Evolutionary conservation across 441 rosid genomes (phyloP).

Genomic region (Pelargonium australe): DNA sequence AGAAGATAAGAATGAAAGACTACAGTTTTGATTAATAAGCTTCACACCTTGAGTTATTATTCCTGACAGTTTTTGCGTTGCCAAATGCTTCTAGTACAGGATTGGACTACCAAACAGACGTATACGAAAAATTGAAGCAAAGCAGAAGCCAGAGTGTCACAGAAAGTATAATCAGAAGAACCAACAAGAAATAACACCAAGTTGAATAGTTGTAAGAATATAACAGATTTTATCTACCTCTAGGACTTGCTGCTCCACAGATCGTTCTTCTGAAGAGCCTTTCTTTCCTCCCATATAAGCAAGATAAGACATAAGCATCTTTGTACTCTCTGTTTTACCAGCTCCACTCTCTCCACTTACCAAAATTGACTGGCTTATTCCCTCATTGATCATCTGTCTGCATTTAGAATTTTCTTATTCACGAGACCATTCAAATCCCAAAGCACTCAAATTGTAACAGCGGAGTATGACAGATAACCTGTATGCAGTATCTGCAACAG

Average conservation of each 20-base stretch:
- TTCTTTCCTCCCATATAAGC: constrained; percentile 66
- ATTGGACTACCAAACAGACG: constrained; percentile 47
- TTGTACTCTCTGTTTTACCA: constrained; percentile 78
- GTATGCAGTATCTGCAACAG: constrained; percentile 69
- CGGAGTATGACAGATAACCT: constrained; percentile 33
- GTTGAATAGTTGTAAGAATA: constrained; percentile 2
- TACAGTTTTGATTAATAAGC: background rate
- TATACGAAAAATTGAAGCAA: constrained; percentile 12
- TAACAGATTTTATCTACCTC: constrained; percentile 36
- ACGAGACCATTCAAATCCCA: constrained; percentile 8
- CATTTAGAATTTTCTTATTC: constrained; percentile 22
- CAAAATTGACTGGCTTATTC: constrained; percentile 60
- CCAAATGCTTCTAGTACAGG: constrained; percentile 83
- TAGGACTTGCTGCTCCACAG: constrained; percentile 75
- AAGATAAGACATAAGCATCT: constrained; percentile 69
- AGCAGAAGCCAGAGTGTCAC: constrained; percentile 9
- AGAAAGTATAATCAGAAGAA: constrained; percentile 15
- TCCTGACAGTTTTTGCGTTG: constrained; percentile 70
- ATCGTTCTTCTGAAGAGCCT: constrained; percentile 45
- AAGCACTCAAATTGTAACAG: constrained; percentile 3
- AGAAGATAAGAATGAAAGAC: constrained; percentile 4
- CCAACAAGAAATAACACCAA: constrained; percentile 13
- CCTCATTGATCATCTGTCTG: constrained; percentile 67
- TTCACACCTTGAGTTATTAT: constrained; percentile 63
- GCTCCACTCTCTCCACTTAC: constrained; percentile 88